Conservation (phyloP, 305 asterid genomes). For the Fraxinus dipetala region DNA sequence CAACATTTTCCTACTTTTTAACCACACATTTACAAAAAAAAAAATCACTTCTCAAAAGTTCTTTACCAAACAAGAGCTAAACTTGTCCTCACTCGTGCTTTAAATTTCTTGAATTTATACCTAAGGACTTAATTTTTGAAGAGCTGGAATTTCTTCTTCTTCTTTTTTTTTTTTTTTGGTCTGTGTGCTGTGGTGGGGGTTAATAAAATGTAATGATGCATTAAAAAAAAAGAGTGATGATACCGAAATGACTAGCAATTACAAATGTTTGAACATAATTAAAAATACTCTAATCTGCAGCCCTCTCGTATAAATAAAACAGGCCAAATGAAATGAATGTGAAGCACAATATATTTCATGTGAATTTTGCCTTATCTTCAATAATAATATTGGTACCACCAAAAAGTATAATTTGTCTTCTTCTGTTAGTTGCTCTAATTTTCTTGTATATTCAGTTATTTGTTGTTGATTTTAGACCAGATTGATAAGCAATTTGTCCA, state of each 20-base stretch:
- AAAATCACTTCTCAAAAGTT: no score
- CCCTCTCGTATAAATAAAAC: background rate
- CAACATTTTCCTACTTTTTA: no score
- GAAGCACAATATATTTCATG: constrained; percentile 18
- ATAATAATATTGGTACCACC: background rate
- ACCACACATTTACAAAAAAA: background rate
- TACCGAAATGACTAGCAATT: background rate
- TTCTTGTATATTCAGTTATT: background rate
- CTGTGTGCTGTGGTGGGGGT: no score
- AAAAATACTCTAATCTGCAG: background rate
- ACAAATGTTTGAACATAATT: no score
- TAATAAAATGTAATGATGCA: no score
- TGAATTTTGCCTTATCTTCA: constrained; percentile 24
- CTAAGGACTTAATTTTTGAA: no score
- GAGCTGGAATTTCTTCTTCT: no score
- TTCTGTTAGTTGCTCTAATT: constrained; percentile 9
- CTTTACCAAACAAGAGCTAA: no score
- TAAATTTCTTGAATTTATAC: no score
- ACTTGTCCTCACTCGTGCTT: no score
- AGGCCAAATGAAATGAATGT: constrained; percentile 22
- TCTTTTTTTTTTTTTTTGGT: no score
- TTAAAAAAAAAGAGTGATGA: no score
- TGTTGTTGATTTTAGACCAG: background rate
- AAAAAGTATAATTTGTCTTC: constrained; percentile 34
- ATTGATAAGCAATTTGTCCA: background rate